phyloP scores from a whole-genome alignment of 169 alveolate genomes.

The Plasmodium billcollinsi region DNA sequence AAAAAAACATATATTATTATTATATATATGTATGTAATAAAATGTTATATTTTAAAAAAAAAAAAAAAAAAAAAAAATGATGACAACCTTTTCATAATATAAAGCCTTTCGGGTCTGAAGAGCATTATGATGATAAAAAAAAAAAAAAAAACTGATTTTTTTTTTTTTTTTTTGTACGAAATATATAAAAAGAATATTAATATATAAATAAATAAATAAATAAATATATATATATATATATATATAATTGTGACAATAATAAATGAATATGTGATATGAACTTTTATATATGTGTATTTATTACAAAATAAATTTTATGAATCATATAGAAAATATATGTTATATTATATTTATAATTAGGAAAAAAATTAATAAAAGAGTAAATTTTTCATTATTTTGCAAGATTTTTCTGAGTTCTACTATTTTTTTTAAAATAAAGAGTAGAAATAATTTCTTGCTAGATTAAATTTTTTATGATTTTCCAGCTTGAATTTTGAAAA shows the following conservation, averaged over 20 bases:
- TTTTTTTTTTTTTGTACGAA: slow-evolving; percentile 6
- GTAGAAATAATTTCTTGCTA: slow-evolving; percentile 75
- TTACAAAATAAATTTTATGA: not conserved
- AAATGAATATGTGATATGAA: not conserved
- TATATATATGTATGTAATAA: not conserved
- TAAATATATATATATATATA: not conserved
- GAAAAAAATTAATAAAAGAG: not conserved
- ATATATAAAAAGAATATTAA: not conserved
- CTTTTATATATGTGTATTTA: not conserved
- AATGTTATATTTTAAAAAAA: not conserved
- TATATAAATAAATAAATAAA: not conserved
- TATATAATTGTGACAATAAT: not conserved
- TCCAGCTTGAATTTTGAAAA: slow-evolving; percentile 64
- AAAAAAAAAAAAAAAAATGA: slow-evolving; percentile 43
- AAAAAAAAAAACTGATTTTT: slow-evolving; percentile 37
- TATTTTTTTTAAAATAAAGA: slow-evolving; percentile 6
- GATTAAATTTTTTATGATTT: slow-evolving; percentile 25
- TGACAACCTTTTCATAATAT: slow-evolving; percentile 21
- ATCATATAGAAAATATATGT: not conserved
- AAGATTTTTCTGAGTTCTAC: slow-evolving; percentile 74
- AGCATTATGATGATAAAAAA: slow-evolving; percentile 7
- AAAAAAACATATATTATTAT: too few relatives aligned
- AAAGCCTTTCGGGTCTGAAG: slow-evolving; percentile 78
- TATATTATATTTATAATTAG: too few relatives aligned
- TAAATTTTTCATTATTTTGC: not conserved